A percentile compares a stretch with the other conserved stretches of the same genome.
Evolutionary conservation across 139 green algal genomes (phyloP).

Genomic region (Micractinium conductrix): DNA sequence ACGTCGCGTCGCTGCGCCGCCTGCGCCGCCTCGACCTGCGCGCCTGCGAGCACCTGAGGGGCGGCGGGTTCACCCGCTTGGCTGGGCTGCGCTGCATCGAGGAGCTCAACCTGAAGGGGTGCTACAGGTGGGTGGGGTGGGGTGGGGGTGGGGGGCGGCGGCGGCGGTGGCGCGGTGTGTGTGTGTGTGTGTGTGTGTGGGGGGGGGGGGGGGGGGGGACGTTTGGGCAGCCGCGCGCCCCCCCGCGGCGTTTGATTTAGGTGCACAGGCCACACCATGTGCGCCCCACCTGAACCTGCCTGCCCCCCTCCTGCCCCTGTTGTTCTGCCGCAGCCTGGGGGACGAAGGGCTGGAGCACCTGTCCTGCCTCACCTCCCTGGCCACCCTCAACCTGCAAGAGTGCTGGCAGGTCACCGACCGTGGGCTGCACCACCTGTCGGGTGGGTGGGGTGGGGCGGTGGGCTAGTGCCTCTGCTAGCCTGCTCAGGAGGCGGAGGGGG

Average conservation of each 20-base stretch:
- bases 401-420: slow-evolving; percentile 61
- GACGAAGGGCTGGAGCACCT: slow-evolving; percentile 46
- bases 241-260: neutral
- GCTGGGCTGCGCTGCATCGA: slow-evolving; percentile 19
- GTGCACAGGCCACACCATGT: neutral
- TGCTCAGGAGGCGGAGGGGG: too few relatives aligned
- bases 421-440: slow-evolving; percentile 40
- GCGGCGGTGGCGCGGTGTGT: too few relatives aligned
- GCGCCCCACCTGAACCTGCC: neutral
- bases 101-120: slow-evolving; percentile 63
- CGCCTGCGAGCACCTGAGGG: slow-evolving; percentile 57
- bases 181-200: too few relatives aligned
- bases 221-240: too few relatives aligned
- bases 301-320: neutral
- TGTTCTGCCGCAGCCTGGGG: slow-evolving; percentile 18
- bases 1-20: slow-evolving; percentile 24
- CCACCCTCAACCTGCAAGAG: slow-evolving; percentile 47
- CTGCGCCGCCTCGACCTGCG: slow-evolving; percentile 52
- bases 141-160: too few relatives aligned
- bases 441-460: slow-evolving; percentile 8
- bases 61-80: slow-evolving; percentile 29
- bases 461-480: too few relatives aligned
- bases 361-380: slow-evolving; percentile 28
- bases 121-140: slow-evolving; percentile 38
- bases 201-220: too few relatives aligned